Evolutionary conservation across 768 basidiomycete species (phyloP), one percentile per base, ranked within the genome.

Genomic region (Gloeophyllum trabeum): DNA sequence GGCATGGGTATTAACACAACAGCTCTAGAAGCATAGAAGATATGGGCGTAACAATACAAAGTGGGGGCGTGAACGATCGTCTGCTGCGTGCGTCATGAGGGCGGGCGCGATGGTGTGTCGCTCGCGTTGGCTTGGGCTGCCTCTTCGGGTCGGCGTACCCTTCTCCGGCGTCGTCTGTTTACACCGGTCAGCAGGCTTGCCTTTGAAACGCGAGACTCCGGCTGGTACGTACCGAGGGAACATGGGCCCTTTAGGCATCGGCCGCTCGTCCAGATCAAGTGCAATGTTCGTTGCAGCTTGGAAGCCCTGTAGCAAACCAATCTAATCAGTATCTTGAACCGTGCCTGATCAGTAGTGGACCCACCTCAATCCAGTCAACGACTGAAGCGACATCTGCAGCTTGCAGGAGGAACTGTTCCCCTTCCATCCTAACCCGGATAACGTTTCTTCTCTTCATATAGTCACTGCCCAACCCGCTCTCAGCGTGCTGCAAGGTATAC

Each of bases 361-460:
- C 43, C 51, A 90, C 89, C 79, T 99, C 94, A 47, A 99, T 93
- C 91, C 94, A 93, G 42, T 83, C 78, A 42, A 98, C 88, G 1
- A 97, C 93, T 21, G 79, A 76, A 35, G 78, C 70, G 28, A 91
- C 80, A 54, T 86, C 81, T 39, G 70, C 75, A 2, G 88, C 87
- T 62, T 99, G 94, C 51, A 99, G 53, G 51, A 99, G 65, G 61
- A 99, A 99, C 63, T 99, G 96, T 65, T 98, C 89, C 10, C 94
- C 96, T 58, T 96, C 91, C 48, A 91, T 65, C 44, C 94, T 64
- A 22, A 98, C 76, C 18, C 96, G 72, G 24, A 98, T 91, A 35
- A 98, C 94, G 58, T 98, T 87, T 66, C 78, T 83, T 48, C 92
- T 69, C 71, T 98, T 98, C 48, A 77, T 26, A 61, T 99, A 99